These are phyloP conservation scores for Lenzites betulinus DNA, from an alignment of 768 basidiomycete genomes.

Conservation along the genomic window DNA sequence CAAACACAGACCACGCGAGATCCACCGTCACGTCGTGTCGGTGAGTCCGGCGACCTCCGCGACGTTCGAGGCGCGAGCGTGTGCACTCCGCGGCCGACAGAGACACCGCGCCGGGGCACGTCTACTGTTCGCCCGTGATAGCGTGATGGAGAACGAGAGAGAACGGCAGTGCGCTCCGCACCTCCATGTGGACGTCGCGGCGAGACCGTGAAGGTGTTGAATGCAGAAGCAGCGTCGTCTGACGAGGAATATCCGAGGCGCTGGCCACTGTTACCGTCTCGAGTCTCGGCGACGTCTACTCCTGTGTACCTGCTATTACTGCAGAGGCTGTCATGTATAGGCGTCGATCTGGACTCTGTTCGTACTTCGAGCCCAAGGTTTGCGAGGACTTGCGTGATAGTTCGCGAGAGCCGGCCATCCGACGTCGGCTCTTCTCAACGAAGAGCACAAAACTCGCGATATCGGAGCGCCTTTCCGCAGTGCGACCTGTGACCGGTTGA, in stretches of 20 bases:
- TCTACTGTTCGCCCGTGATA: neutral
- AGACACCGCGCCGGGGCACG: neutral
- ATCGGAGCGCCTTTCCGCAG: neutral
- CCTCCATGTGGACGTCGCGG: conserved; percentile 6
- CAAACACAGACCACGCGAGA: neutral
- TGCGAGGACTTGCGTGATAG: neutral
- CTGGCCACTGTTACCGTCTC: no score
- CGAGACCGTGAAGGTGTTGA: conserved; percentile 2
- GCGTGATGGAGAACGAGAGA: conserved; percentile 9
- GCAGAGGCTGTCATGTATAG: no score
- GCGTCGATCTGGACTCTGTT: neutral
- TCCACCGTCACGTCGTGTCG: no score
- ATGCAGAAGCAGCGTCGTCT: conserved; percentile 13
- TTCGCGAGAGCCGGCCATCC: neutral
- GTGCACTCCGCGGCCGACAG: no score
- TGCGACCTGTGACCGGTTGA: neutral
- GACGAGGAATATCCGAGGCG: conserved; percentile 13
- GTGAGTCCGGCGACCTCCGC: neutral
- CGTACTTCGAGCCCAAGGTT: neutral
- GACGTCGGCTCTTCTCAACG: neutral
- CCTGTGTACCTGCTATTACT: no score
- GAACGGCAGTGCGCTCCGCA: conserved; percentile 15
- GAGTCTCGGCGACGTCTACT: neutral
- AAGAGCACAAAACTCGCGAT: neutral
- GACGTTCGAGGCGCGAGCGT: no score